phyloP scores from a whole-genome alignment of 495 filamentous ascomycete genomes.

The Hypoxylon crocopeplum region DNA sequence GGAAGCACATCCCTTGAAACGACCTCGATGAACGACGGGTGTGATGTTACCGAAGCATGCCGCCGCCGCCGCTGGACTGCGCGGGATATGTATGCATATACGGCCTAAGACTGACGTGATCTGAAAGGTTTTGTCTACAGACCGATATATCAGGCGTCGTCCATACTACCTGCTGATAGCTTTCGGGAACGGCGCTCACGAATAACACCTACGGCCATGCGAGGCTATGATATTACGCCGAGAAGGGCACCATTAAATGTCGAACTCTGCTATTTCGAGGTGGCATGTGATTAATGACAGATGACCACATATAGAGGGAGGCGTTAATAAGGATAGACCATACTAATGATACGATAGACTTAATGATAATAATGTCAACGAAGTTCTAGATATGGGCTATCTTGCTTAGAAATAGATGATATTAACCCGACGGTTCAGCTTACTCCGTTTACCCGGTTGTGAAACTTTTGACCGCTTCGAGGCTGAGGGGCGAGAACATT shows the following conservation, averaged over 20 bases:
- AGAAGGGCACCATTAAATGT: conserved; percentile 1
- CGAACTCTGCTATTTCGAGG: conserved; percentile 1
- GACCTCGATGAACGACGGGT: conserved; percentile 31
- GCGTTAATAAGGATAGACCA: conserved; percentile 5
- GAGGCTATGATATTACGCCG: not conserved
- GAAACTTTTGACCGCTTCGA: too few relatives aligned
- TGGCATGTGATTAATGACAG: conserved; percentile 16
- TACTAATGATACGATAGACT: conserved; percentile 22
- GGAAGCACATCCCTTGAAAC: conserved; percentile 75
- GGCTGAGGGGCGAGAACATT: too few relatives aligned
- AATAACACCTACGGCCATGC: not conserved
- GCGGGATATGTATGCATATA: too few relatives aligned
- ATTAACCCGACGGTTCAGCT: too few relatives aligned
- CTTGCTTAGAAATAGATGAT: too few relatives aligned
- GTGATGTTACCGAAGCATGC: not conserved
- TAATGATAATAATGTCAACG: conserved; percentile 30
- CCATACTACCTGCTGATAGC: too few relatives aligned
- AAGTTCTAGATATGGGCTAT: too few relatives aligned
- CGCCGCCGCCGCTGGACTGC: not conserved
- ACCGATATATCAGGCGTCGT: too few relatives aligned
- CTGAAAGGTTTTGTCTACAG: too few relatives aligned
- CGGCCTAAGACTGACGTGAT: too few relatives aligned
- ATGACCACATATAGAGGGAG: conserved; percentile 9
- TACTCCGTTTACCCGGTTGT: too few relatives aligned
- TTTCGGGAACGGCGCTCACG: not conserved